Evolutionary conservation across 2,329 filamentous ascomycete species (phyloP).

Genomic region (Claviceps sp.): DNA sequence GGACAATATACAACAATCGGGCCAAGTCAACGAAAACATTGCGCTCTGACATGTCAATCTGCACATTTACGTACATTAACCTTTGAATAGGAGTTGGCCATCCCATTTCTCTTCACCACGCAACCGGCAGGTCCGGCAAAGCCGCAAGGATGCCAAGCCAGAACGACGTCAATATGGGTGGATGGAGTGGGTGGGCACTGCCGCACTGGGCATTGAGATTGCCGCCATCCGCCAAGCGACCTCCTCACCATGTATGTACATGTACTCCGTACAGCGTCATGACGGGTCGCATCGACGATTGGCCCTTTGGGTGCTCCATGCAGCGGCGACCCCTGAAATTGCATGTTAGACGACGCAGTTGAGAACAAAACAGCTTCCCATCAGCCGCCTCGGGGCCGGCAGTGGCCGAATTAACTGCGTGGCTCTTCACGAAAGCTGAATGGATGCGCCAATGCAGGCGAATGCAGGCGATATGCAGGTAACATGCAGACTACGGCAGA

Average conservation of each 20-base stretch:
- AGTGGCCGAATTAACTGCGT: not conserved
- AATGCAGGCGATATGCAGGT: slow-evolving; percentile 1
- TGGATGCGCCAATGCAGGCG: no score
- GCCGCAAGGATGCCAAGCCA: not conserved
- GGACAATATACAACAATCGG: not conserved
- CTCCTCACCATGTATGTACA: not conserved
- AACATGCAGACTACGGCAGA: slow-evolving; percentile 1
- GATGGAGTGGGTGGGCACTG: not conserved
- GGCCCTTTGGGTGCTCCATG: not conserved
- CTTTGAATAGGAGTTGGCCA: not conserved
- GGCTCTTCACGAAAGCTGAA: slow-evolving; percentile 5
- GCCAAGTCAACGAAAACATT: not conserved
- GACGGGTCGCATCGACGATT: not conserved
- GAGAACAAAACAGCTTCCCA: not conserved
- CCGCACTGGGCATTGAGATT: not conserved
- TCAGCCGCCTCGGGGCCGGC: not conserved
- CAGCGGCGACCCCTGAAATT: not conserved
- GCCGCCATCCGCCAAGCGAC: not conserved
- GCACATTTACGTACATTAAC: not conserved
- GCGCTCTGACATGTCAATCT: not conserved
- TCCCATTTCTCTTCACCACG: not conserved
- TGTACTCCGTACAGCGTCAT: not conserved
- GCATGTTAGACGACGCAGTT: not conserved
- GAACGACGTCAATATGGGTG: not conserved
- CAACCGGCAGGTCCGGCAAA: not conserved